Conservation (phyloP, 768 basidiomycete genomes). For the Panellus pusillus region DNA sequence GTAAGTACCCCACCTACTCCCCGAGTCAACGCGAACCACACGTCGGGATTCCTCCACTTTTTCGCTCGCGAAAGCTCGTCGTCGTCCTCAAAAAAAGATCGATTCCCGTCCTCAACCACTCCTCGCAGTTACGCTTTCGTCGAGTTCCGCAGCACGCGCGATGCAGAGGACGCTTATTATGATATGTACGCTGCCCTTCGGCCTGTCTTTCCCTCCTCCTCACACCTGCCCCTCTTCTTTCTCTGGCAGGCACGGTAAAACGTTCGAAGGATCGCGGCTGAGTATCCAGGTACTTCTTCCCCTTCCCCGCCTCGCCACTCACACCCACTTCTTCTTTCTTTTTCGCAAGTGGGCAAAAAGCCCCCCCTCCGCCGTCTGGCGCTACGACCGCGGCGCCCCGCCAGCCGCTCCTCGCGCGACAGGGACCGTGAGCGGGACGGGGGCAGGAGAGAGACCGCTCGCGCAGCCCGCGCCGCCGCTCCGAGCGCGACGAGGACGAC, state of each 20-base stretch:
- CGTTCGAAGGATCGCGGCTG: constrained; percentile 73
- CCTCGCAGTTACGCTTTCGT: constrained; percentile 81
- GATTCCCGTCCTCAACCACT: constrained; percentile 33
- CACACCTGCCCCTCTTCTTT: background rate
- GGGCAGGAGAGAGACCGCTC: constrained; percentile 27
- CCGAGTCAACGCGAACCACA: constrained; percentile 26
- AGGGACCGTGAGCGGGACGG: constrained; percentile 4
- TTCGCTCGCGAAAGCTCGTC: too few species aligned
- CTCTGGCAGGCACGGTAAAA: constrained; percentile 77
- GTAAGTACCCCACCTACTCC: too few species aligned
- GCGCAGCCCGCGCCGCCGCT: constrained; percentile 15
- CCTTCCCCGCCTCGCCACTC: background rate
- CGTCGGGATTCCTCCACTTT: too few species aligned
- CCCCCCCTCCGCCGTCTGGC: constrained; percentile 82
- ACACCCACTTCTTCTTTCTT: background rate
- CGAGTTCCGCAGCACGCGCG: constrained; percentile 75
- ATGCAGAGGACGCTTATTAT: constrained; percentile 82
- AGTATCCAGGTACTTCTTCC: constrained; percentile 61
- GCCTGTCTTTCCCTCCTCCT: background rate
- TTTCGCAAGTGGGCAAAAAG: constrained; percentile 90
- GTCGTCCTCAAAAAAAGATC: constrained; percentile 27
- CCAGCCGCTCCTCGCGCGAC: constrained; percentile 27
- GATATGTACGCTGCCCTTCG: constrained; percentile 59
- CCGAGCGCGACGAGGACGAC: constrained; percentile 31
- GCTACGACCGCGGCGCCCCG: constrained; percentile 46